Evolutionary conservation across 148 eudicot species (phyloP).

Genomic region (Rhododendron ferrugineum): DNA sequence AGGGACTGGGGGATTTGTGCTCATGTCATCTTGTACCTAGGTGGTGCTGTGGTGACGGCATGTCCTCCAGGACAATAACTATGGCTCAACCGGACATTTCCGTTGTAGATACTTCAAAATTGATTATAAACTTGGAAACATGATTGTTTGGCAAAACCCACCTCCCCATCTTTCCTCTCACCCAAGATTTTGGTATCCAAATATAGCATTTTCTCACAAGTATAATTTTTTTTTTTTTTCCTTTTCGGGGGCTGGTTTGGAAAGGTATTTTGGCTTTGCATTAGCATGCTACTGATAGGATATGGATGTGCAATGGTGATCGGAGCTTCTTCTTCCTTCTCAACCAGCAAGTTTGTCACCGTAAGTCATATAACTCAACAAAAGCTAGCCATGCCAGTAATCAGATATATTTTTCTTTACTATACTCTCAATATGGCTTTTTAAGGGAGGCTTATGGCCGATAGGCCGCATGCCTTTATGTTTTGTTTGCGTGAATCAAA

Average conservation of each 20-base stretch:
- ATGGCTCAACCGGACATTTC: no score
- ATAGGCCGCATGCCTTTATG: not conserved
- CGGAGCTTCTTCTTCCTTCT: constrained; percentile 23
- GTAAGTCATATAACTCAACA: constrained; percentile 12
- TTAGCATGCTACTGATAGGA: constrained; percentile 30
- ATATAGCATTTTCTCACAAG: not conserved
- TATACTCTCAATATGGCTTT: not conserved
- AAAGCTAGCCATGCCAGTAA: not conserved
- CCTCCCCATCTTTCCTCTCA: not conserved
- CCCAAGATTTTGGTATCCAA: not conserved
- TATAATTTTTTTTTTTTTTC: not conserved
- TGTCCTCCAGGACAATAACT: no score
- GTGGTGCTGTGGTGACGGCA: no score
- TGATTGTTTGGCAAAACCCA: not conserved
- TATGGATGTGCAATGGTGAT: constrained; percentile 34
- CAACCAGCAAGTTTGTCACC: constrained; percentile 17
- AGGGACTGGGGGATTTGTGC: no score
- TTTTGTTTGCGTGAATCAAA: not conserved
- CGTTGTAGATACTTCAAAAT: not conserved
- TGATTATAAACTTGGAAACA: not conserved
- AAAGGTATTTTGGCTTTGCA: constrained; percentile 39
- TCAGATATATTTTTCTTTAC: not conserved
- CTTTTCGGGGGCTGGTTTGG: not conserved
- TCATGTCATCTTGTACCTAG: no score
- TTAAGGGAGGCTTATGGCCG: not conserved